phyloP scores from a whole-genome alignment of 257 asterid species.

The Lycium barbarum region DNA sequence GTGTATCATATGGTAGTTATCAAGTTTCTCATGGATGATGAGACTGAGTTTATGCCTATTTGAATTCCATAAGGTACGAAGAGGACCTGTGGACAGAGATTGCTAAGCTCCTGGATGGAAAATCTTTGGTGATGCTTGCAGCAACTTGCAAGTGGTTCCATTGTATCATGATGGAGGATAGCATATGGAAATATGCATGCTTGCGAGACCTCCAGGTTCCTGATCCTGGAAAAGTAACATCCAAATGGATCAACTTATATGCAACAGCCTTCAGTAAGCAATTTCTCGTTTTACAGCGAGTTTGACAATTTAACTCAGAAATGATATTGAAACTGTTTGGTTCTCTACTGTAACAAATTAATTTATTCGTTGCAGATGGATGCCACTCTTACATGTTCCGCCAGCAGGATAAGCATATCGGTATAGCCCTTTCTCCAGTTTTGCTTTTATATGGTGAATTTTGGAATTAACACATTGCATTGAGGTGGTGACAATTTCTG shows the following conservation, averaged over 20 bases:
- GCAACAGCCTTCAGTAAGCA: conserved; percentile 79
- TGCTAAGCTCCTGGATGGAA: conserved; percentile 92
- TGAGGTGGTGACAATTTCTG: conserved; percentile 14
- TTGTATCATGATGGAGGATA: conserved; percentile 70
- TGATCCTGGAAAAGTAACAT: conserved; percentile 69
- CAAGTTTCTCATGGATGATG: conserved; percentile 15
- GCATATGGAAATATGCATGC: conserved; percentile 86
- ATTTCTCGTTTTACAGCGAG: conserved; percentile 32
- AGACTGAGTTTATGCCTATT: conserved; percentile 12
- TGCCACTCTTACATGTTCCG: conserved; percentile 82
- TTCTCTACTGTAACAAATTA: conserved; percentile 24
- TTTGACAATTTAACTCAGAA: neutral
- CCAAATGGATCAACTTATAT: conserved; percentile 84
- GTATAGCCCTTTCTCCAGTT: conserved; percentile 46
- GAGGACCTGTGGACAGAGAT: conserved; percentile 94
- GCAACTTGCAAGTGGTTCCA: conserved; percentile 79
- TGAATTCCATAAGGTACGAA: conserved; percentile 64
- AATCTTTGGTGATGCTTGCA: conserved; percentile 85
- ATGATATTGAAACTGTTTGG: neutral
- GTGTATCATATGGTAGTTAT: neutral
- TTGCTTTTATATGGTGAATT: conserved; percentile 21
- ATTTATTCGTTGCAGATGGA: conserved; percentile 72
- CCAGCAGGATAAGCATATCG: conserved; percentile 93
- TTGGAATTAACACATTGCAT: neutral
- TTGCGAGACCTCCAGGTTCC: conserved; percentile 93